phyloP scores from a whole-genome alignment of 306 rosid species.

The Prunus persica region Prunus_persica_NCBIv2 NC_034016.1:22035501-22036000 shows the following conservation, averaged over 20 bases:
- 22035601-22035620: not conserved
- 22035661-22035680: not conserved
- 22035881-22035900: conserved; percentile 71
- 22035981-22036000: conserved; percentile 81
- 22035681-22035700: not conserved
- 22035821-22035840: conserved; percentile 90
- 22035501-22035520: not conserved
- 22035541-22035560: not conserved
- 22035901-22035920: conserved; percentile 90
- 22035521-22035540: not conserved
- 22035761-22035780: not conserved
- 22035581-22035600: not conserved
- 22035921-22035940: conserved; percentile 64
- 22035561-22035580: not conserved
- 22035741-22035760: not conserved
- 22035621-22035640: not conserved
- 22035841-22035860: conserved; percentile 90
- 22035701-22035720: no score
- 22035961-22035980: conserved; percentile 60
- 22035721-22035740: not conserved
- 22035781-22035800: conserved; percentile 62
- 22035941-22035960: conserved; percentile 58
- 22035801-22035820: conserved; percentile 99
- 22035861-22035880: conserved; percentile 93
- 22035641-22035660: not conserved